Base-by-base conservation (phyloP, 1,284 basidiomycete species). In the Anthracocystis walkeri region DNA sequence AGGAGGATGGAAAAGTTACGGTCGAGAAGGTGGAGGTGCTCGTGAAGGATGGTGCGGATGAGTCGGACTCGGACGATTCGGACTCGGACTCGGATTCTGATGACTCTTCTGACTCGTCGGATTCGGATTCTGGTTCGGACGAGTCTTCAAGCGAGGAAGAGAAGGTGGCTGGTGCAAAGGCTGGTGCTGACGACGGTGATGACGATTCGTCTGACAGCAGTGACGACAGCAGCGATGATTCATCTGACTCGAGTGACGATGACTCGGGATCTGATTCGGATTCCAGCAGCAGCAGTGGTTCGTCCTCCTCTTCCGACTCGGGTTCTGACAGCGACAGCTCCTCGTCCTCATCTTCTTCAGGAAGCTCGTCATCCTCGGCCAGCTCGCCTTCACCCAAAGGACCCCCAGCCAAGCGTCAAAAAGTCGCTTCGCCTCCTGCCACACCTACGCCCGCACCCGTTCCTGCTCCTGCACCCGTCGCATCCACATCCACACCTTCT, bases 341-440 rank as follows among this genome's bases (percentile, higher is more conserved):
- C 4, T 58, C 57, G n/a, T 57, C 52, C 38, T 41, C 45, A 7
- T 49, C 55, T 7, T 57, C 54, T 14, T 35, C 50, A 6, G 29
- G 65, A 48, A 65, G 67, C 54, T 56, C 55, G 20, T 62, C 55
- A 2, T 56, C 52, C 41, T 45, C 54, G 2, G 35, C 11, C 38
- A 45, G 29, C 56, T 63, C 63, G 4, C 58, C 68, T 14, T 71
- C 62, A 4, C 62, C 65, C 23, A 62, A 52, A 45, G 63, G 69
- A 4, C 69, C 71, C 7, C 72, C 66, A 8, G 42, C 72, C 16
- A 75, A 75, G 52, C 72, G 78, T 25, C 72, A 65, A 52, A 69
- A 58, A 31, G 51, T 40, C 40, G 29, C 44, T 21, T 52, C 53
- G 38, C 31, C 59, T 0, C 42, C 67, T 21, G 27, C 63, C 42